Conservation (phyloP, 2,329 filamentous ascomycete genomes). For the Penicillium hordei region DNA sequence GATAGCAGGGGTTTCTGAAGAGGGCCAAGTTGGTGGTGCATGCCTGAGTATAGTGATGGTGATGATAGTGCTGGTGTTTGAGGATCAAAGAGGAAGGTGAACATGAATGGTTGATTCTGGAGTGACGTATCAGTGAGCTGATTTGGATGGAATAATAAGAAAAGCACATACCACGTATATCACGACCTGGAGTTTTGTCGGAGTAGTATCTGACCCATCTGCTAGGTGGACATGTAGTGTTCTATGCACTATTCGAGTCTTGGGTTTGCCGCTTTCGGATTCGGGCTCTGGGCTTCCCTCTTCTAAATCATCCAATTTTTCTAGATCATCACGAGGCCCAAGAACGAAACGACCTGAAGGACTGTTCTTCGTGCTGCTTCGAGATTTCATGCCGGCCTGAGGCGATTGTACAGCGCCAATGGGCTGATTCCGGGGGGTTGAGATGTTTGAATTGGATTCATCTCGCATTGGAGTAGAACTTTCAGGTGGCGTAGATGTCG, state of each 20-base stretch:
- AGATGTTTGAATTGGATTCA: conserved; percentile 3
- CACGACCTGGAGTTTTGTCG: conserved; percentile 38
- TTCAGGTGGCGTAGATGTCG: conserved; percentile 25
- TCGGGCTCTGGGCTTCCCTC: conserved; percentile 24
- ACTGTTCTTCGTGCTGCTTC: conserved; percentile 2
- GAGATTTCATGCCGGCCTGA: neutral
- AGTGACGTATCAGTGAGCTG: conserved; percentile 11
- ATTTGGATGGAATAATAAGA: neutral
- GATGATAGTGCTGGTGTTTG: conserved; percentile 43
- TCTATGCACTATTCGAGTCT: conserved; percentile 37
- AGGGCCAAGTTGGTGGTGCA: conserved; percentile 51
- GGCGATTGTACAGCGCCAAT: neutral
- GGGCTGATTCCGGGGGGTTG: conserved; percentile 1
- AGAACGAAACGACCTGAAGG: conserved; percentile 19
- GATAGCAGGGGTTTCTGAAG: conserved; percentile 48
- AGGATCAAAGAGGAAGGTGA: conserved; percentile 51
- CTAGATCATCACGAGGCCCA: conserved; percentile 40
- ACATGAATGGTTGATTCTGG: conserved; percentile 52
- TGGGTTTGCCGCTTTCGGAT: conserved; percentile 20
- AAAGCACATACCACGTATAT: conserved; percentile 42
- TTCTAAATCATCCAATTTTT: conserved; percentile 34
- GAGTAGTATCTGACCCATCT: conserved; percentile 14
- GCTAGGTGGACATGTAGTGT: conserved; percentile 37
- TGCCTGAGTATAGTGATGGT: conserved; percentile 48
- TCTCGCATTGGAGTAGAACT: conserved; percentile 28